Evolutionary conservation across 495 filamentous ascomycete species (phyloP), one percentile per base, ranked within the genome.

Genomic region (Tuber microsphaerosporum): DNA sequence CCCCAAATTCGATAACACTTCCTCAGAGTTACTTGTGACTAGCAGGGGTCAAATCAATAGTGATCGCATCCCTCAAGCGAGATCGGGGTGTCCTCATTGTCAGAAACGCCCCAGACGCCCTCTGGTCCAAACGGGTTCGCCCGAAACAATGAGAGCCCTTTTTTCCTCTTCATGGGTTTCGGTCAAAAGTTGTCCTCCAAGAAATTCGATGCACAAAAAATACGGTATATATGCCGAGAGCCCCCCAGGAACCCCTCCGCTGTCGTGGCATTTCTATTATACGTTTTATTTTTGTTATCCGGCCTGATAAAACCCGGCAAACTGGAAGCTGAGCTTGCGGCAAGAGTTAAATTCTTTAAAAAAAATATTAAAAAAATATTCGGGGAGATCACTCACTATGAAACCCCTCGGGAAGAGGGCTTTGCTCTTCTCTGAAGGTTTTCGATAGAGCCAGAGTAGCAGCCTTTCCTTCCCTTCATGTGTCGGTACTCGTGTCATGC

Each of bases 21-120:
- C 39, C 43, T 42, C 46, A 68, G n/a, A 39, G 70, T 42, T 42
- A 42, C 41, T 42, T 10, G 41, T 75, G 71, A 69, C 76, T 75
- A 69, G 44, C 39, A 34, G 71, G 44, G 65, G 77, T 76, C 76
- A 75, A 79, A 77, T 73, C 76, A 79, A 75, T 71, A 41, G 73
- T 73, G 77, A 79, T 79, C 77, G 76, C 51, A 75, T 74, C 71
- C 69, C 76, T 75, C 77, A 79, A 79, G 77, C 73, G 73, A 79
- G 76, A 79, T 79, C 77, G 77, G 72, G 45, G 73, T 70, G 76
- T 73, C 75, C 75, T 79, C 70, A 73, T 68, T 76, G 76, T 34
- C 76, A 79, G 77, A 79, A 79, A 79, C 77, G 77, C 77, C 70
- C 77, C 77, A 79, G 77, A 79, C 75, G 70, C 73, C 56, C 31